These are phyloP conservation scores for Monosporozyma aquatica DNA, from an alignment of 805 yeast species.

Conservation along the genomic window DNA sequence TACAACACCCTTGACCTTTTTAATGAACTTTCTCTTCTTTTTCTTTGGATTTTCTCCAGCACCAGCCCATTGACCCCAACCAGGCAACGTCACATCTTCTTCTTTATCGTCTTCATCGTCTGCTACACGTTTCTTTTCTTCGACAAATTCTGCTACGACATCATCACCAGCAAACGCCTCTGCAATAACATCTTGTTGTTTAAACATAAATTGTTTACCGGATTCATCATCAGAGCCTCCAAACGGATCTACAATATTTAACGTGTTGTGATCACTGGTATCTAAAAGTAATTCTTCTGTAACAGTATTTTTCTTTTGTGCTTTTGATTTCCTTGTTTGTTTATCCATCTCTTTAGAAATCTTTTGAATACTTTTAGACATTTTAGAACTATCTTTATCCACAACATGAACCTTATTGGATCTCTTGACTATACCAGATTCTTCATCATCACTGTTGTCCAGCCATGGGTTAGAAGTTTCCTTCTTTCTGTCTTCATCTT, in stretches of 20 bases:
- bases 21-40: constrained; percentile 52
- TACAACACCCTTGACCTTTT: constrained; percentile 70
- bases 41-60: constrained; percentile 38
- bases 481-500: constrained; percentile 4
- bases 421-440: constrained; percentile 25
- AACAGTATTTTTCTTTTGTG: constrained; percentile 27
- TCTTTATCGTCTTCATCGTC: constrained; percentile 81
- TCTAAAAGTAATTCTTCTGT: constrained; percentile 34
- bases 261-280: constrained; percentile 38
- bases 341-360: constrained; percentile 30
- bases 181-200: constrained; percentile 71
- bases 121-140: constrained; percentile 58
- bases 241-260: constrained; percentile 44
- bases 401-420: constrained; percentile 40
- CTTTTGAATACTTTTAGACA: constrained; percentile 40
- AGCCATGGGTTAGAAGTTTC: constrained; percentile 46
- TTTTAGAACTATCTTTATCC: constrained; percentile 41
- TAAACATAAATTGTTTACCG: constrained; percentile 44
- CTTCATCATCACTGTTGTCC: constrained; percentile 26
- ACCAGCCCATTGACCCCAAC: constrained; percentile 99
- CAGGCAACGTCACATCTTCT: constrained; percentile 80
- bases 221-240: constrained; percentile 39
- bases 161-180: constrained; percentile 98
- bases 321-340: constrained; percentile 11
- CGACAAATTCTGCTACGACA: constrained; percentile 67